Percentiles rank a stretch among this genome's conserved stretches.
Evolutionary conservation across 2,329 filamentous ascomycete genomes (phyloP).

Genomic region (Diaporthe destruens): DNA sequence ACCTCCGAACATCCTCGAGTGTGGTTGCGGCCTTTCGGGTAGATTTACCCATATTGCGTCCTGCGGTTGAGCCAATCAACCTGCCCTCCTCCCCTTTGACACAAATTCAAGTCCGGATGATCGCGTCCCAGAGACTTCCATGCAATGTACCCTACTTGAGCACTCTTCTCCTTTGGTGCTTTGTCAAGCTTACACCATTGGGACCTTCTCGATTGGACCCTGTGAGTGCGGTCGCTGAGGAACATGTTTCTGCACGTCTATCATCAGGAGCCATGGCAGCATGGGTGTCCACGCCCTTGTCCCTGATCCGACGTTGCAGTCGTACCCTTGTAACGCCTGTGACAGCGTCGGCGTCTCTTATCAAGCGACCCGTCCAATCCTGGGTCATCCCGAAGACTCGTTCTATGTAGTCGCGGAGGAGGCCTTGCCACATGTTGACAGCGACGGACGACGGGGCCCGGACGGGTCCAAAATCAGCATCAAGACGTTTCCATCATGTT

Average conservation of each 20-base stretch:
- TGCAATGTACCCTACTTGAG: not conserved
- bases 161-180: conserved; percentile 22
- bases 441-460: conserved; percentile 20
- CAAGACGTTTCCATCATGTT: not conserved
- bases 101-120: conserved; percentile 9
- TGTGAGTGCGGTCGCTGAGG: not conserved
- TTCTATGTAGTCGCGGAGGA: not conserved
- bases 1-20: not conserved
- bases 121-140: conserved; percentile 16
- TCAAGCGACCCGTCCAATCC: conserved; percentile 5
- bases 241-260: conserved; percentile 15
- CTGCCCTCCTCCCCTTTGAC: conserved; percentile 7
- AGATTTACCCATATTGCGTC: conserved; percentile 20
- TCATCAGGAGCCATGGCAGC: conserved; percentile 3
- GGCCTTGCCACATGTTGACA: conserved; percentile 25
- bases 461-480: not conserved
- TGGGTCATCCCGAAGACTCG: conserved; percentile 8
- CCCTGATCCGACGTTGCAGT: conserved; percentile 21
- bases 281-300: conserved; percentile 9
- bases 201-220: conserved; percentile 30
- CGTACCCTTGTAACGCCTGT: not conserved
- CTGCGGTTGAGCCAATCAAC: not conserved
- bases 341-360: not conserved
- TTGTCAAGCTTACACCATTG: conserved; percentile 36
- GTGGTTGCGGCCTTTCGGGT: conserved; percentile 15